Evolutionary conservation across 495 filamentous ascomycete species (phyloP).

Genomic region (Neurospora tetrasperma): DNA sequence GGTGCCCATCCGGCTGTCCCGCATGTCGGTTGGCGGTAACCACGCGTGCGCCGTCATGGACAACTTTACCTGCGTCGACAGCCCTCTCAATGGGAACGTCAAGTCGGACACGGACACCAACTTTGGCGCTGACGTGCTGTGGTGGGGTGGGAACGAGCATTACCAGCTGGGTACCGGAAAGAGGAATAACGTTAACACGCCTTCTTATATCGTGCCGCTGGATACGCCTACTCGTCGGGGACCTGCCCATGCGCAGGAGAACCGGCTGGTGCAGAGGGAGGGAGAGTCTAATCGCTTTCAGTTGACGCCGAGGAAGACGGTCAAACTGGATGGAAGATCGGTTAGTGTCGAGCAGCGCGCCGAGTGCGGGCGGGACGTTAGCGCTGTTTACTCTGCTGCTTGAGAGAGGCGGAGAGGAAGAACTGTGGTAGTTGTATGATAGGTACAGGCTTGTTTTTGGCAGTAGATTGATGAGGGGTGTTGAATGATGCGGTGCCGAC

Average conservation of each 20-base stretch:
- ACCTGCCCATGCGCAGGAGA: slow-evolving; percentile 21
- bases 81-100: slow-evolving; percentile 28
- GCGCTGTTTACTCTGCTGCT: slow-evolving; percentile 60
- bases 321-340: slow-evolving; percentile 52
- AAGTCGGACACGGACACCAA: slow-evolving; percentile 55
- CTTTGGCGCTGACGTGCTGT: slow-evolving; percentile 77
- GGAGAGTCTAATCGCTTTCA: slow-evolving; percentile 69
- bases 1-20: slow-evolving; percentile 65
- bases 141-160: slow-evolving; percentile 90
- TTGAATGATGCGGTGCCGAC: background rate
- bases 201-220: slow-evolving; percentile 69
- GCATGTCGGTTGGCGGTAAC: slow-evolving; percentile 57
- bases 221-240: slow-evolving; percentile 28
- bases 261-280: slow-evolving; percentile 37
- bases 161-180: slow-evolving; percentile 90
- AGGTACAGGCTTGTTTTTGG: background rate
- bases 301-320: slow-evolving; percentile 67
- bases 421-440: background rate
- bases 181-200: slow-evolving; percentile 63
- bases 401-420: slow-evolving; percentile 9
- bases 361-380: slow-evolving; percentile 75
- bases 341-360: slow-evolving; percentile 78
- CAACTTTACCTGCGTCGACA: slow-evolving; percentile 56
- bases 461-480: background rate
- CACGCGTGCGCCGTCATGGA: slow-evolving; percentile 74